phyloP scores from a whole-genome alignment of 306 rosid genomes.

The Glycyrrhiza uralensis region DNA sequence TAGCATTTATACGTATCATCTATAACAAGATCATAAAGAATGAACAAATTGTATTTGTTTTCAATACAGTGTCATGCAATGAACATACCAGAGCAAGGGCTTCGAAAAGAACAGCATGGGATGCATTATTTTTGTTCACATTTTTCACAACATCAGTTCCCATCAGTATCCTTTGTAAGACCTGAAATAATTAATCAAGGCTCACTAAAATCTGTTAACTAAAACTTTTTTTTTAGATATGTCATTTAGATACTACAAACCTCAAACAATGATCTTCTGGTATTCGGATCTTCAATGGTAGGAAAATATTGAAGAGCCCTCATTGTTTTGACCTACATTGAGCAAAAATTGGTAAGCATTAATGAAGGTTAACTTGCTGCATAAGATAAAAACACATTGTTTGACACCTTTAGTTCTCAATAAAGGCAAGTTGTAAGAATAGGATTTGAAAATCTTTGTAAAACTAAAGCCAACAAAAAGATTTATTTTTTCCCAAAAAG shows the following conservation, averaged over 20 bases:
- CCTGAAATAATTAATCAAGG: slow-evolving; percentile 58
- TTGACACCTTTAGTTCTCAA: slow-evolving; percentile 7
- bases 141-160: slow-evolving; percentile 99
- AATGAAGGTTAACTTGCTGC: background rate
- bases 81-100: slow-evolving; percentile 95
- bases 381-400: background rate
- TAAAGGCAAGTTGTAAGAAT: background rate
- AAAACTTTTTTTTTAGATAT: background rate
- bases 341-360: slow-evolving; percentile 27
- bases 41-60: background rate
- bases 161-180: slow-evolving; percentile 95
- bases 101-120: slow-evolving; percentile 99
- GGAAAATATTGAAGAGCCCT: slow-evolving; percentile 98
- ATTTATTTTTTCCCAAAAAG: background rate
- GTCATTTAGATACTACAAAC: slow-evolving; percentile 41
- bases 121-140: slow-evolving; percentile 98
- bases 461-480: slow-evolving; percentile 20
- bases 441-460: background rate
- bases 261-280: slow-evolving; percentile 97
- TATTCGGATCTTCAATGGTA: slow-evolving; percentile 93
- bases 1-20: background rate
- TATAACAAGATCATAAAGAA: background rate
- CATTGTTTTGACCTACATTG: slow-evolving; percentile 89
- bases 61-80: background rate
- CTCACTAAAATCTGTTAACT: slow-evolving; percentile 20